Conservation (phyloP, 345 rosid genomes). For the Salix viminalis region DNA sequence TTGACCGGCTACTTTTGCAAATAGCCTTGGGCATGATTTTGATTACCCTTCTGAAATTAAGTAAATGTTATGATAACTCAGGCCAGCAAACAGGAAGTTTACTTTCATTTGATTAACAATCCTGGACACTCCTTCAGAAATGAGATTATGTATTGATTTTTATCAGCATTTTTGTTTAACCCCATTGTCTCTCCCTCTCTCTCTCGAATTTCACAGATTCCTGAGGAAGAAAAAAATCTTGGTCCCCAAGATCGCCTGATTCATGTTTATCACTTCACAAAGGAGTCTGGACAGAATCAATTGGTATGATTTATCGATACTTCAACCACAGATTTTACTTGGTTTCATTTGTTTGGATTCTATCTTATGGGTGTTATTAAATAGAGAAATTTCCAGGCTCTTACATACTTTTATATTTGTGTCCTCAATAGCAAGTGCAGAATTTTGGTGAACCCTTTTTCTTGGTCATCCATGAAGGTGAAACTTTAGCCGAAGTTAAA, state of each 20-base stretch:
- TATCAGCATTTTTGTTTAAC: not conserved
- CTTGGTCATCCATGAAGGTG: conserved; percentile 89
- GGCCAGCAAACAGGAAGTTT: not conserved
- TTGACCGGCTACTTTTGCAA: not conserved
- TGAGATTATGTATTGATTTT: not conserved
- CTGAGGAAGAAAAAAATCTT: conserved; percentile 93
- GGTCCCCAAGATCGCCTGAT: conserved; percentile 87
- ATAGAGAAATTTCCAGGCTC: not conserved
- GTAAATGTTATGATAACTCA: not conserved
- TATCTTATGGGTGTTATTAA: not conserved
- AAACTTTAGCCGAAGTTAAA: conserved; percentile 77
- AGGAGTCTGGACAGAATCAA: conserved; percentile 77
- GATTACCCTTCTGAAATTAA: not conserved
- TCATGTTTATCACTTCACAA: conserved; percentile 86
- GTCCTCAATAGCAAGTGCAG: conserved; percentile 58
- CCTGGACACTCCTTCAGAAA: not conserved
- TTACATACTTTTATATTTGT: not conserved
- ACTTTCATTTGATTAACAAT: not conserved
- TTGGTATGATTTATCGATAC: conserved; percentile 28
- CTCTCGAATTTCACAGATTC: conserved; percentile 43
- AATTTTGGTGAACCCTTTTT: conserved; percentile 98
- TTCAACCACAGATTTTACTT: not conserved
- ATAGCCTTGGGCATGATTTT: not conserved
- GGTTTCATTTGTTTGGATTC: not conserved
- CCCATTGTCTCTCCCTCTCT: not conserved